phyloP scores from a whole-genome alignment of 805 yeast species.

The Myxozyma neglecta region DNA sequence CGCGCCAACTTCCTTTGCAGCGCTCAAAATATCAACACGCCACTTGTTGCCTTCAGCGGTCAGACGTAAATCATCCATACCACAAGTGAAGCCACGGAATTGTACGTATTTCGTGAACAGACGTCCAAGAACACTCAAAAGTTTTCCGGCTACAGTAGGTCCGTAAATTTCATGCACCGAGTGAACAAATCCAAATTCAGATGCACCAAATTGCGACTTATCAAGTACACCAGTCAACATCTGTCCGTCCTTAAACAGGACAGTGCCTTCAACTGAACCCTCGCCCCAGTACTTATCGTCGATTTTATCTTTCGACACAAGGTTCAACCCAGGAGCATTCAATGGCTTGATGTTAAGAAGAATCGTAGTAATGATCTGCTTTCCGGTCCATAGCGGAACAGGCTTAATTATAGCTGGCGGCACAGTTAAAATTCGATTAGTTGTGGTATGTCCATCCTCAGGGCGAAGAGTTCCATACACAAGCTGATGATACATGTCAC shows the following conservation, averaged over 20 bases:
- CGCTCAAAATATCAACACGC: conserved; percentile 79
- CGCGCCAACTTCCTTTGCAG: conserved; percentile 80
- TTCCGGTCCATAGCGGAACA: conserved; percentile 93
- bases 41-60: conserved; percentile 85
- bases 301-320: conserved; percentile 79
- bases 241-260: conserved; percentile 82
- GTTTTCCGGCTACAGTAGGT: conserved; percentile 81
- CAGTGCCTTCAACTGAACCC: conserved; percentile 80
- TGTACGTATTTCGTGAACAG: conserved; percentile 91
- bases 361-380: conserved; percentile 92
- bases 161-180: conserved; percentile 96
- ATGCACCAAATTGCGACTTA: conserved; percentile 97
- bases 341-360: conserved; percentile 83
- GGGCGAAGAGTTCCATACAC: conserved; percentile 93
- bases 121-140: conserved; percentile 89
- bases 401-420: conserved; percentile 92
- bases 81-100: conserved; percentile 95
- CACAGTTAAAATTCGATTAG: conserved; percentile 62
- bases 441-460: conserved; percentile 92
- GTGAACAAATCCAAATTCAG: conserved; percentile 94
- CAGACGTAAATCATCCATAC: conserved; percentile 97
- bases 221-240: conserved; percentile 89
- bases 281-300: conserved; percentile 94
- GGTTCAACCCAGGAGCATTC: conserved; percentile 86
- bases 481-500: conserved; percentile 91